These are phyloP conservation scores for Aspergillus pseudotamarii DNA, from an alignment of 2,329 filamentous ascomycete species.

Conservation along the genomic window DNA sequence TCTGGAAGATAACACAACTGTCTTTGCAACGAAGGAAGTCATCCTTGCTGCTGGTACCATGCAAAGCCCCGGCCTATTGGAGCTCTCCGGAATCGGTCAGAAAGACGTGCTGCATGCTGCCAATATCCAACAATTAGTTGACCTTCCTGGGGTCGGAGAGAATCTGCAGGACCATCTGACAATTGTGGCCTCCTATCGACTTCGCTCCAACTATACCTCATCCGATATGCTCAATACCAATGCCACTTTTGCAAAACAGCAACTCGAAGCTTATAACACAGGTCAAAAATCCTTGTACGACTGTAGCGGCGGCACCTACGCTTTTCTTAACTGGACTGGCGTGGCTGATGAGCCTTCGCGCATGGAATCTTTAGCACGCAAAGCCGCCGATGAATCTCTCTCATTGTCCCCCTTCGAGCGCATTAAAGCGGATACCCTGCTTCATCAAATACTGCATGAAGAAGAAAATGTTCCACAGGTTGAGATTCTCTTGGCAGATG, in stretches of 20 bases:
- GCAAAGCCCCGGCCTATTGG: constrained; percentile 49
- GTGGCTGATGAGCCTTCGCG: neutral
- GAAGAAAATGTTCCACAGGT: neutral
- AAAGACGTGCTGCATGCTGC: constrained; percentile 38
- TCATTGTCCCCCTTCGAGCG: neutral
- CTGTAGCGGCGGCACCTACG: neutral
- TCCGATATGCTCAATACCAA: neutral
- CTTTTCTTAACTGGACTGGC: neutral
- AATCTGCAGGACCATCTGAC: constrained; percentile 34
- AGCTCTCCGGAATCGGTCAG: constrained; percentile 55
- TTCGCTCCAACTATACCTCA: neutral
- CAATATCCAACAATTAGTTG: constrained; percentile 45
- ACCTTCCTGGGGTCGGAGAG: constrained; percentile 54
- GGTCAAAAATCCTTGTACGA: neutral
- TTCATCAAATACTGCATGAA: neutral
- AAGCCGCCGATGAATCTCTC: neutral
- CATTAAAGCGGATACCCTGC: neutral
- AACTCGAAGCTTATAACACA: neutral
- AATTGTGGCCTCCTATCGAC: neutral
- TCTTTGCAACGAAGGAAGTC: constrained; percentile 38
- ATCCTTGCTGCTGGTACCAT: constrained; percentile 48
- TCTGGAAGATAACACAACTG: neutral
- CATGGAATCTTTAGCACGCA: neutral
- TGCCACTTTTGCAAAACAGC: neutral
- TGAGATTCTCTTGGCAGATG: neutral